phyloP scores from a whole-genome alignment of 495 filamentous ascomycete genomes.

The Aspergillus kassunensis region DNA sequence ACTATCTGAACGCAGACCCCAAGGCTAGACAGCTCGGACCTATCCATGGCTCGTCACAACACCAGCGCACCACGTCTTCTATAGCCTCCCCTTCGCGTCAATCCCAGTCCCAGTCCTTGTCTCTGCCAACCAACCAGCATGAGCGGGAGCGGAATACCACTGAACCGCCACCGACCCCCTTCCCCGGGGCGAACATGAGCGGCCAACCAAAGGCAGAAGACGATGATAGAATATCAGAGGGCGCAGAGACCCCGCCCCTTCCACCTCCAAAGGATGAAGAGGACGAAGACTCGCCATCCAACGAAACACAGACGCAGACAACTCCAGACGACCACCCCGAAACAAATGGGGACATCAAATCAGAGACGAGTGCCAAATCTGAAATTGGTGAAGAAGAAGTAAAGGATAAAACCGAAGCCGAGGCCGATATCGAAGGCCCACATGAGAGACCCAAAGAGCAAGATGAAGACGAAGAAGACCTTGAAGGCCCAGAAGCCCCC shows the following conservation, averaged over 20 bases:
- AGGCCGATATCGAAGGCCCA: neutral
- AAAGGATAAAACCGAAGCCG: neutral
- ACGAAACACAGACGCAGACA: slow-evolving; percentile 6
- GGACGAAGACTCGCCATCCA: slow-evolving; percentile 21
- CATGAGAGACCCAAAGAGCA: neutral
- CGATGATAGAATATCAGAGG: slow-evolving; percentile 26
- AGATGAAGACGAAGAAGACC: slow-evolving; percentile 17
- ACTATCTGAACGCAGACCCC: slow-evolving; percentile 89
- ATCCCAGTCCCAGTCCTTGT: slow-evolving; percentile 18
- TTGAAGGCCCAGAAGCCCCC: slow-evolving; percentile 6
- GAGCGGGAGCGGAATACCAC: slow-evolving; percentile 20
- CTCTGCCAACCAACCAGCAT: slow-evolving; percentile 24
- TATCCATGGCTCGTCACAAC: slow-evolving; percentile 33
- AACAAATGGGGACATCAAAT: slow-evolving; percentile 2
- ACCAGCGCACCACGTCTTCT: slow-evolving; percentile 41
- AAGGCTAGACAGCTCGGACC: slow-evolving; percentile 56
- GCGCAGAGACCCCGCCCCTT: slow-evolving; percentile 25
- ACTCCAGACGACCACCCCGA: neutral
- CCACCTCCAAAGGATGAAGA: slow-evolving; percentile 41
- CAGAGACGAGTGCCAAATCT: slow-evolving; percentile 1
- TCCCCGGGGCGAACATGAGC: slow-evolving; percentile 38
- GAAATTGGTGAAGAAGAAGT: slow-evolving; percentile 11
- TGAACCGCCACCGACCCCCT: slow-evolving; percentile 42
- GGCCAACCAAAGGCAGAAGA: slow-evolving; percentile 28
- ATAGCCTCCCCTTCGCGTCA: slow-evolving; percentile 14